These are phyloP conservation scores for Candida sp. DNA, from an alignment of 1,139 yeast species.

Conservation along the genomic window DNA sequence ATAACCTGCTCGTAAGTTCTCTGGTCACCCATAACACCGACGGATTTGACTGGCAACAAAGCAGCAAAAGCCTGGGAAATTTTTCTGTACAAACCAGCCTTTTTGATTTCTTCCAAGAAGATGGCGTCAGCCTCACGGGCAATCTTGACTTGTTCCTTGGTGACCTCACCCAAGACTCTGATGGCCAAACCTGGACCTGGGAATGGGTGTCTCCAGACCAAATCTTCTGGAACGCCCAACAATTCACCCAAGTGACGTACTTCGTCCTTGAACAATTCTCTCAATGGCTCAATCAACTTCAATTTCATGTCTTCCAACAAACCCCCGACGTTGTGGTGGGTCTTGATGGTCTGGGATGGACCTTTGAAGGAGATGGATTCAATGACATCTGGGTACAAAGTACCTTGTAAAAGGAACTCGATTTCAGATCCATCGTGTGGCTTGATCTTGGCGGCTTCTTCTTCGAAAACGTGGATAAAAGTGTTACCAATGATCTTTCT, in stretches of 20 bases:
- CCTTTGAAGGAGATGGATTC: conserved; percentile 99
- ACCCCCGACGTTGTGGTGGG: conserved; percentile 99
- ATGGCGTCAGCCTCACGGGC: conserved; percentile 98
- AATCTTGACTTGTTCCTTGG: conserved; percentile 88
- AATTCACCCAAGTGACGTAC: conserved; percentile 96
- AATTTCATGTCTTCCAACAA: conserved; percentile 97
- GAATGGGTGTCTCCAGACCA: conserved; percentile 99
- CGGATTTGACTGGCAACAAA: conserved; percentile 95
- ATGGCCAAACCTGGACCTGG: conserved; percentile 99
- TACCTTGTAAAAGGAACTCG: conserved; percentile 95
- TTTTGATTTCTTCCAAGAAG: conserved; percentile 93
- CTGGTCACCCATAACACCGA: conserved; percentile 99
- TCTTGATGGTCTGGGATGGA: conserved; percentile 97
- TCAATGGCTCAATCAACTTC: conserved; percentile 96
- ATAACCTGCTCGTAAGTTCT: conserved; percentile 99
- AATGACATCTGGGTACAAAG: conserved; percentile 97
- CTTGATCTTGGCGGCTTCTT: conserved; percentile 90
- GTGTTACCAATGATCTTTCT: conserved; percentile 99
- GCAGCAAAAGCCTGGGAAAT: conserved; percentile 99
- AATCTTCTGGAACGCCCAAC: conserved; percentile 94
- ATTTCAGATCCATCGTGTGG: conserved; percentile 91
- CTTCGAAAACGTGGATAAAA: conserved; percentile 95
- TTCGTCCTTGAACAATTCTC: conserved; percentile 99
- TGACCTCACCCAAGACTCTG: conserved; percentile 96
- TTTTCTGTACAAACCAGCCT: conserved; percentile 90